Base-by-base conservation (phyloP, 23 red algal species). In the Gracilaria vermiculophylla region DNA sequence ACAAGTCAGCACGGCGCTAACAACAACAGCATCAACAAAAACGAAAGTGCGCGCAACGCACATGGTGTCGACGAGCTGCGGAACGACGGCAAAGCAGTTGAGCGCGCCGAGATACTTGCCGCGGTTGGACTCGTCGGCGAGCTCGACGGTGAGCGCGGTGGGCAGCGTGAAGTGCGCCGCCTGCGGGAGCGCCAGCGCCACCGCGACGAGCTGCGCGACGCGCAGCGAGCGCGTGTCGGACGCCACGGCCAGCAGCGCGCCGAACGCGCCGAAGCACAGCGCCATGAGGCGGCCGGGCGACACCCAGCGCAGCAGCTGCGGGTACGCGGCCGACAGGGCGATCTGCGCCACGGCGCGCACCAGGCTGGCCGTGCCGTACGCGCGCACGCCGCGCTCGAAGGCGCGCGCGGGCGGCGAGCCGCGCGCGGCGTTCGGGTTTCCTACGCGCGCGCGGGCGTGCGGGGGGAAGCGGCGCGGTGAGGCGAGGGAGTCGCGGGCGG, bases 41-140 rank as follows among this genome's bases (percentile, higher is more conserved):
- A n/a, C 11, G 45, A 9, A 10, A 31, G 43, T 6, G 24, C 48
- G 16, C 16, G 11, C 7, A 65, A 82, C 78, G n/a, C 65, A 82
- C 64, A 29, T 28, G 5, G 88, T 92, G 50, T 92, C 88, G 29
- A 92, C 61, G 57, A 92, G 88, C 65, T 92, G 88, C 28, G 88
- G 88, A 73, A 92, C 43, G 17, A 92, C 88, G 2, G 77, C 77
- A 58, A 82, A 81, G 9, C 41, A 62, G 42, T 92, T 92, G 33
- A 92, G 76, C 12, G 78, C 88, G 17, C 88, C 88, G 0, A 92
- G 76, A 58, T 92, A 74, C 15, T 62, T 55, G 57, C 88, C 88
- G 21, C 88, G 76, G 39, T 82, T 82, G 19, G 83, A 60, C n/a
- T 48, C 31, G 53, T 75, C 83, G 14, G 67, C 61, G 51, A 76